A percentile compares a stretch with the other conserved stretches of the same genome.
These are phyloP conservation scores for Ceratobasidium sp. DNA, from an alignment of 1,284 basidiomycete species.

Conservation along the genomic window DNA sequence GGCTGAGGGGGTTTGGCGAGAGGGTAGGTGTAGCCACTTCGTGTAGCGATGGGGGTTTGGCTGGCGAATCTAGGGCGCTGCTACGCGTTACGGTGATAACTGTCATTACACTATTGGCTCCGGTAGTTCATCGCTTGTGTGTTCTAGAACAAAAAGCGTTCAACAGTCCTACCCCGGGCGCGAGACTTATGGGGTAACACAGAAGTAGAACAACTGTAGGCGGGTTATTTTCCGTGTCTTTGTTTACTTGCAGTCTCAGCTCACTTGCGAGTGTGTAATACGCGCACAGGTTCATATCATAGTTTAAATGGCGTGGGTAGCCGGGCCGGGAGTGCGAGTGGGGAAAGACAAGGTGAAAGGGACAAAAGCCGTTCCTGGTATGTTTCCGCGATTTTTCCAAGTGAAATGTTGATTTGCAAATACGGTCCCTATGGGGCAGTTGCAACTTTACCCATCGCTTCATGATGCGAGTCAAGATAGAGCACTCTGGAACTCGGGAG, in stretches of 20 bases:
- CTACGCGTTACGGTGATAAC: neutral
- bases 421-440: conserved; percentile 19
- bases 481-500: conserved; percentile 21
- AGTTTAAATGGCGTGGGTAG: neutral
- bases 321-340: conserved; percentile 30
- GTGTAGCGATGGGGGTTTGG: neutral
- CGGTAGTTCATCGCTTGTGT: conserved; percentile 11
- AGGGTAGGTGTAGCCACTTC: neutral
- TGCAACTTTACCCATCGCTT: conserved; percentile 37
- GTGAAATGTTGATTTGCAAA: conserved; percentile 10
- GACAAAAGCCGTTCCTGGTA: conserved; percentile 26
- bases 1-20: conserved; percentile 24
- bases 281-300: neutral
- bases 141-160: conserved; percentile 1
- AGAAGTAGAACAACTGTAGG: neutral
- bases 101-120: conserved; percentile 3
- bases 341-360: neutral
- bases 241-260: conserved; percentile 10
- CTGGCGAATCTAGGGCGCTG: conserved; percentile 4
- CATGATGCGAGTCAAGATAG: conserved; percentile 29
- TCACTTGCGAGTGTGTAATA: neutral
- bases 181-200: conserved; percentile 18
- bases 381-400: conserved; percentile 13
- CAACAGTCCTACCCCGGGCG: neutral
- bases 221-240: conserved; percentile 6